These are phyloP conservation scores for Wilcoxina mikolae DNA, from an alignment of 495 filamentous ascomycete species.

Conservation along the genomic window DNA sequence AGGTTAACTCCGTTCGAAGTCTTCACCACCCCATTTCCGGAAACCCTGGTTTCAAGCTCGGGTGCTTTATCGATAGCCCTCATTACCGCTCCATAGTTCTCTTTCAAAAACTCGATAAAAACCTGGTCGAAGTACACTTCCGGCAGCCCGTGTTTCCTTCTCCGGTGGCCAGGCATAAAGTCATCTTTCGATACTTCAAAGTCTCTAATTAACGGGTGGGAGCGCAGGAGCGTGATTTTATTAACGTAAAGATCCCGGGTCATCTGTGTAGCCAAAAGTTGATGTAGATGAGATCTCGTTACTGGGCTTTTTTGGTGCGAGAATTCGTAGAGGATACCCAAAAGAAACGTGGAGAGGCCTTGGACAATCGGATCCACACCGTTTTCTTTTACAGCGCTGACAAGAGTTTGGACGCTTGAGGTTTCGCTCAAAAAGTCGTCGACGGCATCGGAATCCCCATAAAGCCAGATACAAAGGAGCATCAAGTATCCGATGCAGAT, in stretches of 20 bases:
- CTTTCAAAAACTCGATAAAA: constrained; percentile 90
- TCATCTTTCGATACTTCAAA: constrained; percentile 56
- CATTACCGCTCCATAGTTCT: constrained; percentile 76
- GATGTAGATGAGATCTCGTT: constrained; percentile 64
- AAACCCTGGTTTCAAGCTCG: constrained; percentile 45
- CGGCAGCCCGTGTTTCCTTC: constrained; percentile 41
- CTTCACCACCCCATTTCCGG: constrained; percentile 4
- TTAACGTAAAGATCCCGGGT: constrained; percentile 83
- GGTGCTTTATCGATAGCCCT: constrained; percentile 87
- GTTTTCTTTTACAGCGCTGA: constrained; percentile 49
- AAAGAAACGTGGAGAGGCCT: constrained; percentile 66
- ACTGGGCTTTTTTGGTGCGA: constrained; percentile 94
- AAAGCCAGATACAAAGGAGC: constrained; percentile 85
- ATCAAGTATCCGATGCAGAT: constrained; percentile 78
- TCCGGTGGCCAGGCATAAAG: constrained; percentile 10
- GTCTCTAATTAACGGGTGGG: constrained; percentile 71
- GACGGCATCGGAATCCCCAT: constrained; percentile 78
- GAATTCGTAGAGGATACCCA: constrained; percentile 91
- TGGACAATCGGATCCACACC: constrained; percentile 50
- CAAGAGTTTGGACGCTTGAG: constrained; percentile 74
- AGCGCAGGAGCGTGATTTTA: constrained; percentile 60
- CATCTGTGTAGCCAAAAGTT: constrained; percentile 62
- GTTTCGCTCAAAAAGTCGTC: constrained; percentile 92
- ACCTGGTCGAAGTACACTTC: constrained; percentile 72
- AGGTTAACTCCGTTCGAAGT: constrained; percentile 56